These are phyloP conservation scores for Tetrahymena malaccensis DNA, from an alignment of 73 alveolate genomes.

Conservation along the genomic window DNA sequence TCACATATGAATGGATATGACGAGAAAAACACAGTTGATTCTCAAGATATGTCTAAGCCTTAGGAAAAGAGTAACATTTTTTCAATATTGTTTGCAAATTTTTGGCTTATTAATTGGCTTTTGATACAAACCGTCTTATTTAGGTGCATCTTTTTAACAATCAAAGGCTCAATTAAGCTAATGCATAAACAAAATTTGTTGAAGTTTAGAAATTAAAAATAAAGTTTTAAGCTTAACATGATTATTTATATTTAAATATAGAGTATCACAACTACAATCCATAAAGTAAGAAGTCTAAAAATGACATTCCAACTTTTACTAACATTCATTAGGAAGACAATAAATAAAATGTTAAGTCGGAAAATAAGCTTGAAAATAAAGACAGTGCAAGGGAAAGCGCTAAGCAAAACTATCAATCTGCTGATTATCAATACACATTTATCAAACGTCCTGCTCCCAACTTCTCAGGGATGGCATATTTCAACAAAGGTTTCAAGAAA, in stretches of 20 bases:
- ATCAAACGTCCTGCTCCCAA: constrained; percentile 70
- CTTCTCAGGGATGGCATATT: constrained; percentile 74
- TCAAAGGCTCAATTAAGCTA: too few relatives aligned
- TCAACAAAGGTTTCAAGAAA: constrained; percentile 54
- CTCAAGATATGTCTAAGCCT: background rate
- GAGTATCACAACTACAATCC: background rate
- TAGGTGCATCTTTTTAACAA: too few relatives aligned
- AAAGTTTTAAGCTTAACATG: background rate
- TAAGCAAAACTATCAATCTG: background rate
- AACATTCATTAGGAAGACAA: background rate
- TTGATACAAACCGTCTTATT: background rate
- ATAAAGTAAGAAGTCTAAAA: background rate
- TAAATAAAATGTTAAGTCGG: background rate
- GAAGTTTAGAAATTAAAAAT: background rate
- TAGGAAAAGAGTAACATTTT: background rate
- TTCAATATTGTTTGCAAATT: background rate
- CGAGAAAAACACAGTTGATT: background rate
- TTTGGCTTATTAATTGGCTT: background rate
- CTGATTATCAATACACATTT: background rate
- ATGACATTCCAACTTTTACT: background rate
- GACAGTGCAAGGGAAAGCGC: background rate
- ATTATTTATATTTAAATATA: too few relatives aligned
- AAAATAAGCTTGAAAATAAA: background rate
- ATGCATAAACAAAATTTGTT: background rate
- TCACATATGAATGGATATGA: background rate